A percentile compares a stretch with the other conserved stretches of the same genome.
These are phyloP conservation scores for Sistotremastrum suecicum DNA, from an alignment of 768 basidiomycete species.

Conservation along the genomic window DNA sequence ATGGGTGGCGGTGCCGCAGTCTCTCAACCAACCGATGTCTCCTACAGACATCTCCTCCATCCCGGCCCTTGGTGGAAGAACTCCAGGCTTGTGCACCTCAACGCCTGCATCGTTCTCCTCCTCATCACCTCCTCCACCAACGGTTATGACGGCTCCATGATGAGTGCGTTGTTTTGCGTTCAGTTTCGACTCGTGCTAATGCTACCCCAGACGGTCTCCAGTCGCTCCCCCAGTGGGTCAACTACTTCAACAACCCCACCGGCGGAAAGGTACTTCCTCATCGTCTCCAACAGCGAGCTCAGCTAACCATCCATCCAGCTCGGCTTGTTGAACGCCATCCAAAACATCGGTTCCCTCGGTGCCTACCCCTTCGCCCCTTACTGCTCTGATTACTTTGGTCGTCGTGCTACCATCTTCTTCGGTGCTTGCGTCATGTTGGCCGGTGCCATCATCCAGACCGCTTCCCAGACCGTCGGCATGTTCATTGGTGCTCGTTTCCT, in stretches of 20 bases:
- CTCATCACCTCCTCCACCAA: constrained; percentile 66
- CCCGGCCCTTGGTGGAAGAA: constrained; percentile 63
- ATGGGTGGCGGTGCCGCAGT: constrained; percentile 43
- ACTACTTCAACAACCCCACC: constrained; percentile 44
- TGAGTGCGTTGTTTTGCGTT: too few species aligned
- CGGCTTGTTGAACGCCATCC: neutral
- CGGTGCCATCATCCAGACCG: constrained; percentile 55
- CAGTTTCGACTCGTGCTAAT: too few species aligned
- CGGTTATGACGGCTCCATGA: constrained; percentile 67
- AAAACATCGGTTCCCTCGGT: constrained; percentile 60
- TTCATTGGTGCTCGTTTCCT: constrained; percentile 65
- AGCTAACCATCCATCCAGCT: neutral
- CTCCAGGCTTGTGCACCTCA: constrained; percentile 42
- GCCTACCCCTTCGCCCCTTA: constrained; percentile 62
- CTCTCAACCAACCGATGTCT: constrained; percentile 11
- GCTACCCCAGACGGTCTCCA: constrained; percentile 40
- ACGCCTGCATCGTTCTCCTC: constrained; percentile 56
- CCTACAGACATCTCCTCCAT: constrained; percentile 42
- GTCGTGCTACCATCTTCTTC: constrained; percentile 48
- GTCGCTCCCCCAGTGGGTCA: constrained; percentile 46
- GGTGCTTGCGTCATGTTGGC: constrained; percentile 60
- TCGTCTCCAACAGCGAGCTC: constrained; percentile 22
- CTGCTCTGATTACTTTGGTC: constrained; percentile 57
- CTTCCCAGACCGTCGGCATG: constrained; percentile 58
- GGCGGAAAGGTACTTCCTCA: constrained; percentile 49